Base-by-base conservation (phyloP, 2,329 filamentous ascomycete genomes). In the Epicoccum nigrum region DNA sequence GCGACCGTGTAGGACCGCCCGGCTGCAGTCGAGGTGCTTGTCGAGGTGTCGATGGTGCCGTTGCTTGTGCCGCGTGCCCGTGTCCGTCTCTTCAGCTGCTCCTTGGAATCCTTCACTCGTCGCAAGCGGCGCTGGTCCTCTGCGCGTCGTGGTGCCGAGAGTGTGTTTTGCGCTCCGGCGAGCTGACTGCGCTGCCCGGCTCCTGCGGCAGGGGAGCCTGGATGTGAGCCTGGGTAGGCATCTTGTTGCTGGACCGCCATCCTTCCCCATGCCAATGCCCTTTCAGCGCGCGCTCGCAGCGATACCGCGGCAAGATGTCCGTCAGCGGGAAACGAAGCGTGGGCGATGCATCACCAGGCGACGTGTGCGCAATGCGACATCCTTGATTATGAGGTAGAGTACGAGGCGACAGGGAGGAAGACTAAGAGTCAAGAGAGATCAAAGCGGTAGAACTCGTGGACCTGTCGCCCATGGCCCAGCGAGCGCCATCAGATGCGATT, bases 1-100 rank as follows among this genome's bases (percentile, higher is more conserved):
- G 72, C 74, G 21, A 79, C 77, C 3, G 77, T 78, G 62, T 79
- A 79, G 49, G 76, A 72, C 49, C 74, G 68, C 19, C 72, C 70
- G 32, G 62, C 60, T 7, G 59, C 56, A 30, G 65, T 67, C 46
- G 67, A 58, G 52, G 34, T 64, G 51, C 56, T 63, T 32, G 62
- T 59, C 23, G 60, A 46, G 13, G 64, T 64, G 47, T 70, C 65
- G 50, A 69, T 62, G 54, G 67, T 72, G 54, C 57, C 65, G 62
- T 54, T 72, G 62, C 66, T 71, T 21, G 57, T 52, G 30, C 60
- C 67, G 54, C 67, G 66, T 16, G 68, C 62, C 31, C 67, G 58
- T 28, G 64, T 67, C 41, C 62, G 53, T 33, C 63, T 68, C 49
- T 72, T 71, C 47, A 74, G 59, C 54, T 73, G 66, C 55, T 74